Base-by-base conservation (phyloP, 331 rosid genomes). In the Cydonia oblonga region DNA sequence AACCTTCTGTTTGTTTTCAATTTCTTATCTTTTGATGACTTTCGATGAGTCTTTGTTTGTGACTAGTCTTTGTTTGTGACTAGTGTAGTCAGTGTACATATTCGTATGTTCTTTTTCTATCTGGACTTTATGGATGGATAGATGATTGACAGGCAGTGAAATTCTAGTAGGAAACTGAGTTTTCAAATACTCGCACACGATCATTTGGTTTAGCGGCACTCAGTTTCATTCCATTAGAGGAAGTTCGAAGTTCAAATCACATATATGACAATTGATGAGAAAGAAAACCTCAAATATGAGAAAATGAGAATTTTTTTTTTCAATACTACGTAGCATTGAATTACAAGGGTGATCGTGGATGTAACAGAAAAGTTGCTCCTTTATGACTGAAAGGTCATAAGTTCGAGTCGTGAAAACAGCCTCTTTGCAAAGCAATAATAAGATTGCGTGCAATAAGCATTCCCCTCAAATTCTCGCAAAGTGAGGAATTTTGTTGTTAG, bases 11-110 rank as follows among this genome's bases (percentile, higher is more conserved):
- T 26, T 25, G 32, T 35, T 33, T 30, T 13, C 23, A 49, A 49
- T 71, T 56, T 4, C 19, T 13, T n/a, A 69, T 54, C 24, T 25
- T 54, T 12, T 58, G 19, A 25, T 11, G 40, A 54, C 58, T 62
- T 52, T 29, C 24, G 51, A 60, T 23, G 25, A 40, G 30, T 25
- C 24, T 20, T 59, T 68, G n/a, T 24, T 16, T 72, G 62, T 49
- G 14, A 23, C 70, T 28, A n/a, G 69, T 46, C 24, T 20, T 59
- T 68, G n/a, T 24, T 16, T 72, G 62, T 49, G 14, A 23, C 70
- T 28, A n/a, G 69, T 46, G 40, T 28, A 57, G 15, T 52, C 62
- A 6, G 5, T 66, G 81, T 78, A 75, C 8, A 83, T 73, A 75
- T 73, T 68, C 66, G 54, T 68, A 18, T 51, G 22, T 51, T 61